Percentiles rank a stretch among this genome's conserved stretches.
phyloP scores from a whole-genome alignment of 129 eudicot genomes.

The Escallonia rubra region DNA sequence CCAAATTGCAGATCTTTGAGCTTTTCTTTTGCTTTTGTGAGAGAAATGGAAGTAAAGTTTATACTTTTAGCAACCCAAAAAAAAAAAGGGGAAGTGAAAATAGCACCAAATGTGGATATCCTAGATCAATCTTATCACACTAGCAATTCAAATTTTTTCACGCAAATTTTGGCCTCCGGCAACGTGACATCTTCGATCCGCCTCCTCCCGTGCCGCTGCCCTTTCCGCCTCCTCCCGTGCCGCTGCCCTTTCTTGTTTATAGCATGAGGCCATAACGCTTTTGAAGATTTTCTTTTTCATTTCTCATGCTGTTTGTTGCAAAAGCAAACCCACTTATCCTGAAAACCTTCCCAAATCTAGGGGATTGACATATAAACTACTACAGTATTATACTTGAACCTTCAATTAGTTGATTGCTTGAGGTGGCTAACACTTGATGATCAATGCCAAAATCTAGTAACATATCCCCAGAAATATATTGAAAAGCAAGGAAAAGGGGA shows the following conservation, averaged over 20 bases:
- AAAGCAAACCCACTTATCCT: slow-evolving; percentile 39
- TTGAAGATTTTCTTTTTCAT: not conserved
- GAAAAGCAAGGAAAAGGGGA: not conserved
- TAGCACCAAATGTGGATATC: too few species aligned
- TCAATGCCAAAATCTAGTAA: slow-evolving; percentile 16
- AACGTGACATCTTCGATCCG: too few species aligned
- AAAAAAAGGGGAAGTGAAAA: too few species aligned
- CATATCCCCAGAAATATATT: not conserved
- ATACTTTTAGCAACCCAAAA: too few species aligned
- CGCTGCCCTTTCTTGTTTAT: too few species aligned
- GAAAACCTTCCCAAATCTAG: slow-evolving; percentile 30
- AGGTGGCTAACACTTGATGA: not conserved
- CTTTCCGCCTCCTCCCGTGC: too few species aligned
- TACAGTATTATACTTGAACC: slow-evolving; percentile 8
- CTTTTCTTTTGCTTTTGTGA: not conserved
- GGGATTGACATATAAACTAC: slow-evolving; percentile 3
- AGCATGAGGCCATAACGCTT: not conserved
- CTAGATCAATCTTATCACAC: too few species aligned
- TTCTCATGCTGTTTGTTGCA: slow-evolving; percentile 20
- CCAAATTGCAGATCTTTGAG: not conserved
- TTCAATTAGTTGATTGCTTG: slow-evolving; percentile 24
- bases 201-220: too few species aligned
- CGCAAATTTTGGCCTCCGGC: too few species aligned
- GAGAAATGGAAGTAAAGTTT: not conserved
- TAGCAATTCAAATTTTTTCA: too few species aligned